Percentiles rank a stretch among this genome's conserved stretches.
These are phyloP conservation scores for Aspergillus amoenus DNA, from an alignment of 2,329 filamentous ascomycete genomes.

Conservation along the genomic window DNA sequence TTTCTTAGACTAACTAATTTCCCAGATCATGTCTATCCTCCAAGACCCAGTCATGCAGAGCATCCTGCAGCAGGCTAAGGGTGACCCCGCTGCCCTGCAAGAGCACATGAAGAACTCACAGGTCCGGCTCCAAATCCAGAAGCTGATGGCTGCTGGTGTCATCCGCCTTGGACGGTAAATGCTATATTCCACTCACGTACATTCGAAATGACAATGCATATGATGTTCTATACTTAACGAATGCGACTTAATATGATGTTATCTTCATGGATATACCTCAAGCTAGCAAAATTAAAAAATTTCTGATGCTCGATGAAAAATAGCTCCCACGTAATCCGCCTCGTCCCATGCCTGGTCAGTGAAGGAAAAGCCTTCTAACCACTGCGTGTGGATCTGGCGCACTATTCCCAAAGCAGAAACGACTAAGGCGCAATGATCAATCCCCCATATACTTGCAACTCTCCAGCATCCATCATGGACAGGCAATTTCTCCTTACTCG, in stretches of 20 bases:
- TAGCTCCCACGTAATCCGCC: no score
- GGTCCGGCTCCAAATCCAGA: constrained; percentile 87
- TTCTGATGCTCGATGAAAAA: no score
- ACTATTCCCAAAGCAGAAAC: no score
- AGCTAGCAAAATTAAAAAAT: not conserved
- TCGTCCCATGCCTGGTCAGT: no score
- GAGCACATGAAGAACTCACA: constrained; percentile 95
- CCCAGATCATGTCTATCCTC: constrained; percentile 80
- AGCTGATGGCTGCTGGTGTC: constrained; percentile 87
- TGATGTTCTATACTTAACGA: not conserved
- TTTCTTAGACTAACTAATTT: constrained; percentile 27
- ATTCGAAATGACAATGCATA: not conserved
- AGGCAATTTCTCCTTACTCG: no score
- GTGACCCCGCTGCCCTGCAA: constrained; percentile 84
- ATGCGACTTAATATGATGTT: not conserved
- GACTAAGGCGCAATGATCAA: no score
- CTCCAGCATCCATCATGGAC: no score
- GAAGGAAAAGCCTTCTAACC: no score
- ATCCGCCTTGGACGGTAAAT: constrained; percentile 69
- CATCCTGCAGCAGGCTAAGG: constrained; percentile 94
- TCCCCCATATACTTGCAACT: no score
- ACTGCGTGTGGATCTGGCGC: no score
- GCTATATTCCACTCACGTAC: not conserved
- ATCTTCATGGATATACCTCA: not conserved
- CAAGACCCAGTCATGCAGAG: constrained; percentile 97